Evolutionary conservation across 1,139 yeast genomes (phyloP).

Genomic region (Candida frijolesensis): DNA sequence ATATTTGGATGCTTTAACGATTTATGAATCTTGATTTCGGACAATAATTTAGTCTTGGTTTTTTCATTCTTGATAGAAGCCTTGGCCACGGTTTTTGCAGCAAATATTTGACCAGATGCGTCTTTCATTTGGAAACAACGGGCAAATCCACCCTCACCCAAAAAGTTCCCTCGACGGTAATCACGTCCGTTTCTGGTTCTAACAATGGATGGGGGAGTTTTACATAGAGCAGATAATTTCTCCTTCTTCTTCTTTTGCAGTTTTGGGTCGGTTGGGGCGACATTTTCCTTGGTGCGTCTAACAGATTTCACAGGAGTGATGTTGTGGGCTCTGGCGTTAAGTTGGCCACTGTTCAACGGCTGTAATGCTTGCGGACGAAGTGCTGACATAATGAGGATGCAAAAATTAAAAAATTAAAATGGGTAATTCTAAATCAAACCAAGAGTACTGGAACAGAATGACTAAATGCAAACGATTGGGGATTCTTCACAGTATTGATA

Average conservation of each 20-base stretch:
- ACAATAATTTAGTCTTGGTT: slow-evolving; percentile 83
- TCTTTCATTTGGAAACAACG: slow-evolving; percentile 97
- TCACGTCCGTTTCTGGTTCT: slow-evolving; percentile 85
- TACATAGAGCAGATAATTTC: slow-evolving; percentile 83
- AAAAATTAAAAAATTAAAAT: not conserved
- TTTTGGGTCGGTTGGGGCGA: slow-evolving; percentile 19
- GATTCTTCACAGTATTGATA: not conserved
- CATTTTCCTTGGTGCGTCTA: slow-evolving; percentile 33
- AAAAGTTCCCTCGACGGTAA: slow-evolving; percentile 84
- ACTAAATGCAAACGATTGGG: not conserved
- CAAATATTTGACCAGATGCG: slow-evolving; percentile 81
- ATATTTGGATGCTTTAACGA: slow-evolving; percentile 86
- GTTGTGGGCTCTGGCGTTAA: slow-evolving; percentile 39
- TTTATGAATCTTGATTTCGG: slow-evolving; percentile 95
- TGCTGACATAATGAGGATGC: slow-evolving; percentile 28
- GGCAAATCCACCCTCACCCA: slow-evolving; percentile 99
- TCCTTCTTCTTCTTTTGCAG: slow-evolving; percentile 69
- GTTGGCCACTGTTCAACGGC: slow-evolving; percentile 49
- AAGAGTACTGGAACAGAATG: not conserved
- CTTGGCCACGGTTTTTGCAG: slow-evolving; percentile 98
- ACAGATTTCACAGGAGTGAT: slow-evolving; percentile 46
- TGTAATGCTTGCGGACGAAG: slow-evolving; percentile 49
- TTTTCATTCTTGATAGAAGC: slow-evolving; percentile 89
- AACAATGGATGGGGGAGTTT: slow-evolving; percentile 92
- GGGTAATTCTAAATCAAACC: not conserved